Evolutionary conservation across 495 filamentous ascomycete genomes (phyloP).

Genomic region (Cetradonia linearis): DNA sequence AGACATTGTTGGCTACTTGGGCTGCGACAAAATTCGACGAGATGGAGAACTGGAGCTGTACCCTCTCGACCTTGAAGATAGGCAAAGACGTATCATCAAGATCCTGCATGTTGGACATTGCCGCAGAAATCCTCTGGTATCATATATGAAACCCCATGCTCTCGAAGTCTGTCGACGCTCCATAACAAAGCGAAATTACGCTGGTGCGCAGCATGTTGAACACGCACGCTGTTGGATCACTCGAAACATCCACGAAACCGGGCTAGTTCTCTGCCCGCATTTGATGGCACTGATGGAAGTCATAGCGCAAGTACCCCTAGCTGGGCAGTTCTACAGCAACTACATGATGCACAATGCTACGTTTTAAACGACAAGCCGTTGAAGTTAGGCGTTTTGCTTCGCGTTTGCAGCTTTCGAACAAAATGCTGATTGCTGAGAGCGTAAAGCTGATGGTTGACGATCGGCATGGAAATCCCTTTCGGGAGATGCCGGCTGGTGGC

Average conservation of each 20-base stretch:
- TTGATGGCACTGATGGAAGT: not conserved
- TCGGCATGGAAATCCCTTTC: not conserved
- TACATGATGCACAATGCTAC: not conserved
- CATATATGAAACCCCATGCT: not conserved
- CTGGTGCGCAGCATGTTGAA: not conserved
- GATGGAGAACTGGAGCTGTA: conserved; percentile 83
- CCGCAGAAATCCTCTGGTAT: not conserved
- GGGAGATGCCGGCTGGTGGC: not conserved
- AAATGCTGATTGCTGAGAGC: not conserved
- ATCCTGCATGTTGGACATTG: conserved; percentile 39
- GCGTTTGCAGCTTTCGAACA: not conserved
- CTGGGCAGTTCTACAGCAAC: not conserved
- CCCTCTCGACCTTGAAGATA: conserved; percentile 86
- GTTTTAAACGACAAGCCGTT: not conserved
- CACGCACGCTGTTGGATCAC: not conserved
- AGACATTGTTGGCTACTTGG: conserved; percentile 93
- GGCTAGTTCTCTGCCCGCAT: not conserved
- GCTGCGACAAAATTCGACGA: conserved; percentile 91
- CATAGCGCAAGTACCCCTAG: not conserved
- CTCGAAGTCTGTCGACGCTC: not conserved
- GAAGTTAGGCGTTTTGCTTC: not conserved
- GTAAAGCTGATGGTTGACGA: not conserved
- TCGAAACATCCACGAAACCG: conserved; percentile 4
- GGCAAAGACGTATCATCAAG: conserved; percentile 55
- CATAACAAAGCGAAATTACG: not conserved